Evolutionary conservation across 345 rosid genomes (phyloP), one percentile per base, ranked within the genome.

Genomic region (Hibiscus mutabilis): DNA sequence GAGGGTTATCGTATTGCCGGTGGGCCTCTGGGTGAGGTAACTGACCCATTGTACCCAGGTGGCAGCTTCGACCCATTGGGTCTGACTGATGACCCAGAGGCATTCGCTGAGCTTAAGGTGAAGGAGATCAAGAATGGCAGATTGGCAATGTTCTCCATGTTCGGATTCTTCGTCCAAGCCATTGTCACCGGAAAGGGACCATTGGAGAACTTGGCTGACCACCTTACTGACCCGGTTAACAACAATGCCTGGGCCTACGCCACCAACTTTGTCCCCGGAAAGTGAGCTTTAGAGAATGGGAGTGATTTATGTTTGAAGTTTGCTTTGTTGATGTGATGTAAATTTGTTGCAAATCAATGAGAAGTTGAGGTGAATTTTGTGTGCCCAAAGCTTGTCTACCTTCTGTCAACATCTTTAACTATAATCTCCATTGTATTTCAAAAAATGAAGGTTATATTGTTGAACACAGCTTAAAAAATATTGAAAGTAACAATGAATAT

Each of bases 1-100:
- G 95, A 91, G 79, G 93, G 97, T 42, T 91, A 87, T 83, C 80
- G 91, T 33, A 73, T 86, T 18, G 94, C 92, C 0, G 94, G 94
- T 0, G 90, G 94, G 0, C 94, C 97, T 0, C 85, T 84, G 1
- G 86, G 86, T 0, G 86, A 84, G 68, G 83, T 86, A 1, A 73
- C 76, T 1, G 85, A 82, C 73, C 87, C 87, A 2, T 75, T 83
- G 46, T 85, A 81, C 77, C 84, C 84, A 0, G 82, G 86, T 7
- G 86, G 86, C 0, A 84, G 89, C 83, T 84, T 84, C 22, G 89
- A 85, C 84, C 89, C 89, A 16, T 75, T 83, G 73, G 86, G 85
- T 1, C 73, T 86, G 59, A 87, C 87, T 1, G 88, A 87, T 57
- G 91, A 87, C 79, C 86, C 87, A 1, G 86, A 86, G 67, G 88